phyloP scores from a whole-genome alignment of 208 protist genomes.

The Angomonas ambiguus region DNA sequence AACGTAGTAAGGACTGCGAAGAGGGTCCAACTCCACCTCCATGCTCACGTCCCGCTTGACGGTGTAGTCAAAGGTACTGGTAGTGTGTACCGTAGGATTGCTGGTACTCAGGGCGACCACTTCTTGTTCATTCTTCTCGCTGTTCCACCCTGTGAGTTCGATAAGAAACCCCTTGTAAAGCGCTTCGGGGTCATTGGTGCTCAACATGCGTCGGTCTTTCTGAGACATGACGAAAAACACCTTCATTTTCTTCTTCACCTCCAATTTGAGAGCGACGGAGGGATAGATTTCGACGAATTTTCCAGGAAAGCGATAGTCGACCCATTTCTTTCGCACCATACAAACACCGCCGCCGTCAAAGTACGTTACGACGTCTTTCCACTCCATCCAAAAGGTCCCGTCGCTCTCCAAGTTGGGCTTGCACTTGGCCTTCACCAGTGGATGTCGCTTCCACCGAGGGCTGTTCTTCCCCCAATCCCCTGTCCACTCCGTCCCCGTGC shows the following conservation, averaged over 20 bases:
- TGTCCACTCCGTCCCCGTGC: slow-evolving; percentile 29
- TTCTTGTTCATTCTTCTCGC: slow-evolving; percentile 15
- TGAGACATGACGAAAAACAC: slow-evolving; percentile 48
- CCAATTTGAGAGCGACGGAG: slow-evolving; percentile 37
- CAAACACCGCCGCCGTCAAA: slow-evolving; percentile 62
- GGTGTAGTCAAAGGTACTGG: slow-evolving; percentile 32
- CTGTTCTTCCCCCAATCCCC: slow-evolving; percentile 33
- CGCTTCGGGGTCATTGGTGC: slow-evolving; percentile 27
- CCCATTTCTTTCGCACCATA: slow-evolving; percentile 22
- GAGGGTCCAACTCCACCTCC: slow-evolving; percentile 39
- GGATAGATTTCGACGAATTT: slow-evolving; percentile 37
- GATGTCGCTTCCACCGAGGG: slow-evolving; percentile 27
- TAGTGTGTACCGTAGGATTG: slow-evolving; percentile 21
- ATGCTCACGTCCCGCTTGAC: slow-evolving; percentile 42
- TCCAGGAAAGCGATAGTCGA: slow-evolving; percentile 45
- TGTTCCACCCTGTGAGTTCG: slow-evolving; percentile 19
- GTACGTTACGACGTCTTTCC: slow-evolving; percentile 38
- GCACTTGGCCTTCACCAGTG: slow-evolving; percentile 20
- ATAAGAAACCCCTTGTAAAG: slow-evolving; percentile 44
- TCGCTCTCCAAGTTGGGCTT: slow-evolving; percentile 21
- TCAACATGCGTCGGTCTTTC: slow-evolving; percentile 44
- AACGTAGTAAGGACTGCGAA: slow-evolving; percentile 44
- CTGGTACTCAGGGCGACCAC: slow-evolving; percentile 19
- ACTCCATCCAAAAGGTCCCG: slow-evolving; percentile 64
- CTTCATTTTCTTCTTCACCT: slow-evolving; percentile 27